phyloP scores from a whole-genome alignment of 1,139 yeast genomes.

The Suhomyces yuchorum region DNA sequence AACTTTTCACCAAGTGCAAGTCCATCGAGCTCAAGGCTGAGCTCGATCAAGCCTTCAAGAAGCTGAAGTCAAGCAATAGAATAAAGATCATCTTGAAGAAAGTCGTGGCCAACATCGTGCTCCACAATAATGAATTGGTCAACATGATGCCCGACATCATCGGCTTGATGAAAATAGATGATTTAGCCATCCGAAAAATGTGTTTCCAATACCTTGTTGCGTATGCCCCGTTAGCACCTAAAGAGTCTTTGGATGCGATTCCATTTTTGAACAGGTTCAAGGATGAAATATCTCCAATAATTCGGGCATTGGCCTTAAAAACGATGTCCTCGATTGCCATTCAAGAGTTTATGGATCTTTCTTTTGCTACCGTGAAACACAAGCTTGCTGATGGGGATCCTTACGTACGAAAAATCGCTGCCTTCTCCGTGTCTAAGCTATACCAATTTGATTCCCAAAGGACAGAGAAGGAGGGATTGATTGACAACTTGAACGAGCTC shows the following conservation, averaged over 20 bases:
- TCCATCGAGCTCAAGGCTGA: constrained; percentile 61
- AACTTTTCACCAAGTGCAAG: constrained; percentile 43
- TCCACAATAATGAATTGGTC: constrained; percentile 79
- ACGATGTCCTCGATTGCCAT: constrained; percentile 64
- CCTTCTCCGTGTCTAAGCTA: constrained; percentile 67
- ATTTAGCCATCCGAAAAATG: constrained; percentile 72
- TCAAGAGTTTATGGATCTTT: constrained; percentile 48
- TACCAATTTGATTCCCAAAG: constrained; percentile 57
- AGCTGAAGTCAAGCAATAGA: constrained; percentile 49
- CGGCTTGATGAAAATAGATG: constrained; percentile 60
- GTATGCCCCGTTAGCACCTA: constrained; percentile 58
- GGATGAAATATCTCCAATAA: constrained; percentile 35
- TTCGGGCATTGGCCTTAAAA: constrained; percentile 57
- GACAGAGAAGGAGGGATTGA: constrained; percentile 49
- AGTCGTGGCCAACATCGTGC: constrained; percentile 78
- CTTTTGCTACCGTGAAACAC: constrained; percentile 24
- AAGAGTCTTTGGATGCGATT: constrained; percentile 56
- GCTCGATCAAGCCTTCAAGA: constrained; percentile 55
- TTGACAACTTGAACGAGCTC: constrained; percentile 58
- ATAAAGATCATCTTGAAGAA: constrained; percentile 70
- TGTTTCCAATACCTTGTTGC: constrained; percentile 61
- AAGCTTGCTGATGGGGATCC: constrained; percentile 58
- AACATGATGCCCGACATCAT: constrained; percentile 68
- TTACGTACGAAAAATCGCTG: constrained; percentile 68
- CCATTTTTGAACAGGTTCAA: constrained; percentile 58